Conservation (phyloP, 306 rosid species). For the Spatholobus suberectus region DNA sequence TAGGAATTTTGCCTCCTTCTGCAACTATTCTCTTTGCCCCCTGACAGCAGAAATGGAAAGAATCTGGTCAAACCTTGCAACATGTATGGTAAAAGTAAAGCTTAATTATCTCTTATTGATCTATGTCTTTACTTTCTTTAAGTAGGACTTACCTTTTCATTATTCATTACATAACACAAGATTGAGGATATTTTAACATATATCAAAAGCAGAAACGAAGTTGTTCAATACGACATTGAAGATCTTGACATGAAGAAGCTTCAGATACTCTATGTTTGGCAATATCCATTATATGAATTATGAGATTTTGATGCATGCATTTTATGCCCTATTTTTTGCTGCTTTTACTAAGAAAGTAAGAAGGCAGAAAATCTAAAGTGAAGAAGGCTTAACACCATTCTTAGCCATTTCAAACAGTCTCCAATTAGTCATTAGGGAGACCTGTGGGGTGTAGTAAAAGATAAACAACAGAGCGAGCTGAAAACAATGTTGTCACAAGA, state of each 20-base stretch:
- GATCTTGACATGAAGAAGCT: constrained; percentile 17
- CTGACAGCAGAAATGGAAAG: constrained; percentile 50
- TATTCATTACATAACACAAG: background rate
- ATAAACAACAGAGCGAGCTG: background rate
- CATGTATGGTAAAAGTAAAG: constrained; percentile 10
- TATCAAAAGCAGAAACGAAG: constrained; percentile 23
- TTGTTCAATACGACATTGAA: constrained; percentile 12
- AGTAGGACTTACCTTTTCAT: background rate
- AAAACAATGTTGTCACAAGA: constrained; percentile 12
- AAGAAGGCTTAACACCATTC: constrained; percentile 3
- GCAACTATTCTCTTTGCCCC: constrained; percentile 84
- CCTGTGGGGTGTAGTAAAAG: background rate
- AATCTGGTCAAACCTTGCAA: constrained; percentile 8
- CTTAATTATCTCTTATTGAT: background rate
- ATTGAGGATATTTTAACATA: constrained; percentile 16
- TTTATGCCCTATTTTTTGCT: background rate
- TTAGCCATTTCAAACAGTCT: background rate
- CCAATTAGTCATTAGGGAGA: background rate
- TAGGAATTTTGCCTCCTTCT: constrained; percentile 73
- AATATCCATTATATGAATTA: constrained; percentile 25
- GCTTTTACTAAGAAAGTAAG: background rate
- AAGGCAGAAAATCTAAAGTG: background rate
- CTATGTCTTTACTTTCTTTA: constrained; percentile 15
- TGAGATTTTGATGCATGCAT: constrained; percentile 22
- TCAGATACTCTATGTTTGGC: background rate